Conservation (phyloP, 495 filamentous ascomycete genomes). For the Extremus antarcticus region DNA sequence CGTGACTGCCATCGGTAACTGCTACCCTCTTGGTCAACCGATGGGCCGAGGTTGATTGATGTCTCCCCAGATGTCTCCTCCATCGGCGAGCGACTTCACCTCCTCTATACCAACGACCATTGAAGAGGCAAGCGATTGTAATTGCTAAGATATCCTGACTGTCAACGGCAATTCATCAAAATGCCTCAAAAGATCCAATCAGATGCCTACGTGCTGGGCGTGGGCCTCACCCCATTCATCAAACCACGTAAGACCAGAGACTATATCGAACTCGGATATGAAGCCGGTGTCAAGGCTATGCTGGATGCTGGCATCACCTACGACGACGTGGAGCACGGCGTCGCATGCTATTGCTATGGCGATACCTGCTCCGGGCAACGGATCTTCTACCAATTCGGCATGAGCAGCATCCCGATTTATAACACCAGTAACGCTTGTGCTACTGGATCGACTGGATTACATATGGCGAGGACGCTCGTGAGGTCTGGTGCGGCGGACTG, state of each 20-base stretch:
- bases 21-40: too few relatives aligned
- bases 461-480: constrained; percentile 74
- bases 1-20: too few relatives aligned
- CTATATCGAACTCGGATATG: constrained; percentile 83
- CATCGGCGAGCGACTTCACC: too few relatives aligned
- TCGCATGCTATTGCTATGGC: constrained; percentile 92
- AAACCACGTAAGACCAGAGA: constrained; percentile 89
- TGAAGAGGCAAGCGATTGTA: too few relatives aligned
- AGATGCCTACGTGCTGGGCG: constrained; percentile 70
- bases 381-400: constrained; percentile 98
- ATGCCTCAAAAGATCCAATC: neutral
- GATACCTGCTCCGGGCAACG: constrained; percentile 92
- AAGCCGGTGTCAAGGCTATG: constrained; percentile 91
- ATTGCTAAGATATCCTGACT: too few relatives aligned
- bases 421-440: constrained; percentile 99
- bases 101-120: too few relatives aligned
- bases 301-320: constrained; percentile 91
- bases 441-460: constrained; percentile 79
- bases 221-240: constrained; percentile 98
- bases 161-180: too few relatives aligned
- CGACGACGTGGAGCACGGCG: constrained; percentile 87
- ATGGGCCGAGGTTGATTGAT: too few relatives aligned
- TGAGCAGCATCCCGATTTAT: constrained; percentile 85
- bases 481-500: constrained; percentile 71
- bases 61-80: too few relatives aligned